Conservation (phyloP, 768 basidiomycete species). For the Tulasnella sp. region DNA sequence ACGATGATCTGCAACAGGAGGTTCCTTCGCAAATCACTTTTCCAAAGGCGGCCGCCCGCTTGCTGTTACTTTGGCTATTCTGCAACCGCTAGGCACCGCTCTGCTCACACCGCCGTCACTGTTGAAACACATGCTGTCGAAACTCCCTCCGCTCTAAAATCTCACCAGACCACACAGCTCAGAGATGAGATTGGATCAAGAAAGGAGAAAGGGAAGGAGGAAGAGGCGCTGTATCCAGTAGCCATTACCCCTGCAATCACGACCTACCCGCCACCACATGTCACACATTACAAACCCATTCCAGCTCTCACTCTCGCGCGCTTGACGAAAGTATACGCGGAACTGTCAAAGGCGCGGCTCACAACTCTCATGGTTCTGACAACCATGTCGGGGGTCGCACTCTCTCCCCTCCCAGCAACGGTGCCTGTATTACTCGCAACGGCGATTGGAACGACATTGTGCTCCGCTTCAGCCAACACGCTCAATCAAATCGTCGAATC, state of each 20-base stretch:
- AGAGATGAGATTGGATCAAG: too few relatives aligned
- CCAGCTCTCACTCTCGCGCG: conserved; percentile 34
- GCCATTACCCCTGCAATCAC: conserved; percentile 6
- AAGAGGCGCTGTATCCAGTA: conserved; percentile 3
- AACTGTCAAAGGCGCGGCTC: conserved; percentile 77
- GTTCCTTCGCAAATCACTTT: too few relatives aligned
- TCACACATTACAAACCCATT: conserved; percentile 16
- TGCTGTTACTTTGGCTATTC: too few relatives aligned
- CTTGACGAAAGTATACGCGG: conserved; percentile 51
- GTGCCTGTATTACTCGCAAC: conserved; percentile 78
- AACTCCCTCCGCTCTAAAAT: too few relatives aligned
- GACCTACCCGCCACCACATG: conserved; percentile 16
- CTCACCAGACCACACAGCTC: too few relatives aligned
- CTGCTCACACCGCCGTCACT: too few relatives aligned
- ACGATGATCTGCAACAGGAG: too few relatives aligned
- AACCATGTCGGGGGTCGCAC: conserved; percentile 83
- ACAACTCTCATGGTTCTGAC: conserved; percentile 77
- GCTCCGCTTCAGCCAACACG: conserved; percentile 86
- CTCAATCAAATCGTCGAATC: conserved; percentile 92
- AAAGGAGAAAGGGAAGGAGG: neutral
- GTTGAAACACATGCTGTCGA: too few relatives aligned
- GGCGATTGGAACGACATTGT: conserved; percentile 80
- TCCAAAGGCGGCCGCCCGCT: too few relatives aligned
- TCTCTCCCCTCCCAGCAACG: conserved; percentile 78
- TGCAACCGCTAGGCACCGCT: too few relatives aligned